These are phyloP conservation scores for Tuber magnatum DNA, from an alignment of 495 filamentous ascomycete species.

Conservation along the genomic window DNA sequence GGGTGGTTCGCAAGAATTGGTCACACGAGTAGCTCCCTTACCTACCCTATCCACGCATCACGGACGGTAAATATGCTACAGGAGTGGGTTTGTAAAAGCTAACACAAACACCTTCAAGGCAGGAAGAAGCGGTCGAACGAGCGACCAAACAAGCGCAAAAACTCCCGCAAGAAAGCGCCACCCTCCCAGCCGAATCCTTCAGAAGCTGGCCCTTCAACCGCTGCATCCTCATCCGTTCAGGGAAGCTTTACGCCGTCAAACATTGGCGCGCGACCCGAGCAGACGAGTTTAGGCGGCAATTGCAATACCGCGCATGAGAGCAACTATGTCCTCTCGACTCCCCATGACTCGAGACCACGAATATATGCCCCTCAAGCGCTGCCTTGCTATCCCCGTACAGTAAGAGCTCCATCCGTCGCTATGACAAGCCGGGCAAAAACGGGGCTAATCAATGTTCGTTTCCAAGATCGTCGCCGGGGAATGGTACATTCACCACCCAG, in stretches of 20 bases:
- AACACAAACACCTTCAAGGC: conserved; percentile 20
- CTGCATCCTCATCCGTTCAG: conserved; percentile 6
- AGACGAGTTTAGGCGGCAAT: background rate
- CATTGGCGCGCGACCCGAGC: conserved; percentile 2
- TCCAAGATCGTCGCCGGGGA: conserved; percentile 30
- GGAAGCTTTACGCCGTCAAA: conserved; percentile 1
- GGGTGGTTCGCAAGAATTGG: background rate
- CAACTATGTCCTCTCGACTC: conserved; percentile 7
- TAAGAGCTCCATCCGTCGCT: conserved; percentile 4
- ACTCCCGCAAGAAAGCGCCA: background rate
- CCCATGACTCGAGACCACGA: conserved; percentile 9
- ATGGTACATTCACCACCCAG: conserved; percentile 27
- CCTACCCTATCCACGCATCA: background rate
- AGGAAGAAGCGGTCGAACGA: conserved; percentile 35
- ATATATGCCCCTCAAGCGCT: background rate
- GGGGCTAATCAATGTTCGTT: conserved; percentile 2
- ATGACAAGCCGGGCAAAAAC: background rate
- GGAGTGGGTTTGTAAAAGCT: conserved; percentile 8
- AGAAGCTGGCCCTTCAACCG: conserved; percentile 10
- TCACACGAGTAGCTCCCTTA: background rate
- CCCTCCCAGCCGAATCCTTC: background rate
- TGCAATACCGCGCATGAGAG: conserved; percentile 1
- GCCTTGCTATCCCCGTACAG: conserved; percentile 19
- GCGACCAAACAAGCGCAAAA: conserved; percentile 30
- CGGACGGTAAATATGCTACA: background rate